These are phyloP conservation scores for Erodium maritimum DNA, from an alignment of 345 rosid genomes.

Conservation along the genomic window DNA sequence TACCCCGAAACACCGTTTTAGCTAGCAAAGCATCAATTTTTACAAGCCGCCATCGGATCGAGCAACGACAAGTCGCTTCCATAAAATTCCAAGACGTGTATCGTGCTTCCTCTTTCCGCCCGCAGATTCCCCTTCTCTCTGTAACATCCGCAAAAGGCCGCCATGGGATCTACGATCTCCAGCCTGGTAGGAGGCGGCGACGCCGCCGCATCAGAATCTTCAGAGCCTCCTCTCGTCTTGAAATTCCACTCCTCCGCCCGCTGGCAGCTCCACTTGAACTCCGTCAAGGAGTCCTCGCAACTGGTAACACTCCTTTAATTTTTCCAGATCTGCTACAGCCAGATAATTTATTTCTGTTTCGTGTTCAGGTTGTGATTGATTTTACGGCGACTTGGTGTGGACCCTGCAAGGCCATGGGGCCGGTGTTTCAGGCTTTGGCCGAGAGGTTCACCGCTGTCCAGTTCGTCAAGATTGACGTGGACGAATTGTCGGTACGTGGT, in stretches of 20 bases:
- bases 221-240: slow-evolving; percentile 25
- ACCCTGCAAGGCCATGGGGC: slow-evolving; percentile 68
- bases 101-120: no score
- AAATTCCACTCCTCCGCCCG: slow-evolving; percentile 50
- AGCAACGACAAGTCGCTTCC: no score
- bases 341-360: background rate
- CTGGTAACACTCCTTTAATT: slow-evolving; percentile 32
- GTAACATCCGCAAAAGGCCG: background rate
- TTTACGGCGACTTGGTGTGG: slow-evolving; percentile 88
- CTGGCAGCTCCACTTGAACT: slow-evolving; percentile 75
- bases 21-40: no score
- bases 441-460: slow-evolving; percentile 35
- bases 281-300: slow-evolving; percentile 39
- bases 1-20: no score
- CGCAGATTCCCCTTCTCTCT: no score
- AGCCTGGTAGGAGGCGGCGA: background rate
- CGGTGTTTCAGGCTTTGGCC: slow-evolving; percentile 38
- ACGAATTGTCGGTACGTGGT: slow-evolving; percentile 55
- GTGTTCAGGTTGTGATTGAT: slow-evolving; percentile 15
- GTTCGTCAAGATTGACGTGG: slow-evolving; percentile 82
- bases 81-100: no score
- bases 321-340: background rate
- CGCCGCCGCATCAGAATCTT: slow-evolving; percentile 1
- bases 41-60: no score
- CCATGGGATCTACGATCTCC: background rate